These are phyloP conservation scores for Conoideocrella luteorostrata DNA, from an alignment of 2,329 filamentous ascomycete species.

Conservation along the genomic window DNA sequence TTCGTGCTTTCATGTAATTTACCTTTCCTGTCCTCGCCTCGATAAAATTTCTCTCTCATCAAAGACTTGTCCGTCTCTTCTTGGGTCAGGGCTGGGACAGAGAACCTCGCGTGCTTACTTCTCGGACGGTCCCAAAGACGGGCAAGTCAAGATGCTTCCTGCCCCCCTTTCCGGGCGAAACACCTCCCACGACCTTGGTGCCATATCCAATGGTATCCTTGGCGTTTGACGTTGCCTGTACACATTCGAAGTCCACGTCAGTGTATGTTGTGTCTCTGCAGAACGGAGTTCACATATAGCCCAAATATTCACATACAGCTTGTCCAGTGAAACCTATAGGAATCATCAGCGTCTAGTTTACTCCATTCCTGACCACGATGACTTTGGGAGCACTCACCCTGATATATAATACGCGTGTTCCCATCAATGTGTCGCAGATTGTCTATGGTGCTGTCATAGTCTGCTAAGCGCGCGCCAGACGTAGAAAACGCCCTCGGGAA, in stretches of 20 bases:
- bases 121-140: slow-evolving; percentile 27
- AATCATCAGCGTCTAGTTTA: neutral
- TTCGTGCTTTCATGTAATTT: too few relatives aligned
- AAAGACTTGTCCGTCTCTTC: too few relatives aligned
- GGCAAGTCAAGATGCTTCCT: slow-evolving; percentile 26
- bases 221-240: slow-evolving; percentile 31
- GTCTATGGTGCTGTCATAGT: slow-evolving; percentile 22
- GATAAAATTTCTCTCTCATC: too few relatives aligned
- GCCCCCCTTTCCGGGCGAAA: slow-evolving; percentile 30
- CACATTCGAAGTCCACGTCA: too few relatives aligned
- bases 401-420: slow-evolving; percentile 28
- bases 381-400: slow-evolving; percentile 16
- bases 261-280: too few relatives aligned
- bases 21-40: too few relatives aligned
- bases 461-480: neutral
- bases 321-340: slow-evolving; percentile 30
- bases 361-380: too few relatives aligned
- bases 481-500: neutral
- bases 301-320: slow-evolving; percentile 21
- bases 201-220: slow-evolving; percentile 32
- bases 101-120: slow-evolving; percentile 21
- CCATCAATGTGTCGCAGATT: slow-evolving; percentile 21
- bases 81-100: too few relatives aligned
- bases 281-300: too few relatives aligned
- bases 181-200: slow-evolving; percentile 31